Evolutionary conservation across 768 basidiomycete genomes (phyloP), one percentile per base, ranked within the genome.

Genomic region (Guyanaporus albipodus): DNA sequence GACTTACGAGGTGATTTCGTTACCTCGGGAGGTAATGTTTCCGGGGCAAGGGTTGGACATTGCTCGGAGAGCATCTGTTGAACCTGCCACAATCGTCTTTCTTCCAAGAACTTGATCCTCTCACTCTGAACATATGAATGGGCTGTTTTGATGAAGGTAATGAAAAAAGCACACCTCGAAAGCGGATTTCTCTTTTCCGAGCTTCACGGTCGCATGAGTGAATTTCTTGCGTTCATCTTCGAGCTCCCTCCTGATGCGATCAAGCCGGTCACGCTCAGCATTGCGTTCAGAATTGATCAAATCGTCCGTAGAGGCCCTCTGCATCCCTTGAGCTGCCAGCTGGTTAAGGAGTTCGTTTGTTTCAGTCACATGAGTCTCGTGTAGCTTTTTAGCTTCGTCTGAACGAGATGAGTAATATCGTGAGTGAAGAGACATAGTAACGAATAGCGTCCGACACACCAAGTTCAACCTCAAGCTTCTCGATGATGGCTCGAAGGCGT

Each of bases 21-120:
- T 23, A 63, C 66, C 46, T 60, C 44, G 39, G 38, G 45, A 17
- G 59, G 53, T 10, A 71, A 72, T 24, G 8, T 34, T 37, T 60
- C 60, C 38, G 54, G 42, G 26, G 34, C 23, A 27, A 12, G 21
- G 18, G 74, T 74, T 9, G 76, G 75, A 17, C 79, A 76, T 4
- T 77, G 66, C 37, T 84, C 78, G 1, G 76, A 73, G 4, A 81
- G 70, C 73, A 86, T 82, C 60, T 69, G 70, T 38, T 83, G 73
- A 1, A 80, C 76, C 46, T 83, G 75, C 86, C 83, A 87, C n/a
- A 74, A 68, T n/a, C 83, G 76, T 57, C 79, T 85, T 61, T 89
- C 87, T 52, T 88, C 84, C 38, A 77, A 35, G 33, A 88, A 72
- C 44, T 72, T 74, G 22, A 79, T 58, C 18, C 78, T 75, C 57